phyloP scores from a whole-genome alignment of 345 rosid genomes.

The Pelargonium nanum region DNA sequence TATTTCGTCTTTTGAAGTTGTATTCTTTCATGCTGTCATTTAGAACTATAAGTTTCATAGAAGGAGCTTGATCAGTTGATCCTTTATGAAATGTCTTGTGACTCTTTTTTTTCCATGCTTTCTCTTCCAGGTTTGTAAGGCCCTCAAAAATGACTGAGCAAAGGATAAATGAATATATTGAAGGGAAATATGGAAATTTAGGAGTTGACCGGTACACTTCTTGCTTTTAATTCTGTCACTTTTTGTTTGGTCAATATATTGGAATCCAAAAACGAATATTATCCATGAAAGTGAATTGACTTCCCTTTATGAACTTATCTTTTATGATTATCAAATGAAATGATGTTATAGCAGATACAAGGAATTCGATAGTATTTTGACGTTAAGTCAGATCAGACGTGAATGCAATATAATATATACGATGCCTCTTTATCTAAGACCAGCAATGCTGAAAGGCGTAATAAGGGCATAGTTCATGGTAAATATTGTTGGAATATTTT shows the following conservation, averaged over 20 bases:
- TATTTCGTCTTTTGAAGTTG: not conserved
- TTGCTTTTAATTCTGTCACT: not conserved
- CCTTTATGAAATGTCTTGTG: not conserved
- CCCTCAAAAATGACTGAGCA: constrained; percentile 70
- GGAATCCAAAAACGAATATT: not conserved
- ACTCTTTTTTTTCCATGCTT: not conserved
- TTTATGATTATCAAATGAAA: too few relatives aligned
- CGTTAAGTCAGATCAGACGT: too few relatives aligned
- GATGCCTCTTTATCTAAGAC: too few relatives aligned
- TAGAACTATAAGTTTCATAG: not conserved
- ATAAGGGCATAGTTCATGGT: constrained; percentile 1
- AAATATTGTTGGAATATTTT: constrained; percentile 1
- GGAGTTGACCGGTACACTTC: constrained; percentile 77
- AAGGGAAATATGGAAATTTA: constrained; percentile 78
- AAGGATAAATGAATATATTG: constrained; percentile 58
- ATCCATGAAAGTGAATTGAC: not conserved
- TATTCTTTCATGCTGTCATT: not conserved
- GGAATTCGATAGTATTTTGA: too few relatives aligned
- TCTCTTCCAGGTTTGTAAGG: constrained; percentile 62
- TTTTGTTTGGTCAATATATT: not conserved
- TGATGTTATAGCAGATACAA: too few relatives aligned
- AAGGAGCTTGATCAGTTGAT: not conserved
- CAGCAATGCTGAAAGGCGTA: too few relatives aligned
- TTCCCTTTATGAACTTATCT: not conserved
- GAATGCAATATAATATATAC: too few relatives aligned